phyloP scores from a whole-genome alignment of 192 early-diverging fungal genomes.

The Endogone sp. region DNA sequence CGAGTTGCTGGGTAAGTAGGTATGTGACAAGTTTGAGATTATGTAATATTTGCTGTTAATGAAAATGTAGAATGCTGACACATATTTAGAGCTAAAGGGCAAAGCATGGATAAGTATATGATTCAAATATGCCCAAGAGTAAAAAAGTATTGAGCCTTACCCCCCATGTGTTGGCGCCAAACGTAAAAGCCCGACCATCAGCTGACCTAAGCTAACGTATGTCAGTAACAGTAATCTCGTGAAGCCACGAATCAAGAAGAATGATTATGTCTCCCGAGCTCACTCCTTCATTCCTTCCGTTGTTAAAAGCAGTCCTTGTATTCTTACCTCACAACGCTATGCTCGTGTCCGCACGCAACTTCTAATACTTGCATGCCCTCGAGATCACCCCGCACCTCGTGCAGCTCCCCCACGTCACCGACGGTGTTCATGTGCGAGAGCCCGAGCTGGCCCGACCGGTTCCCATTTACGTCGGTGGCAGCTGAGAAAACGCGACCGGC shows the following conservation, averaged over 20 bases:
- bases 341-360: slow-evolving; percentile 32
- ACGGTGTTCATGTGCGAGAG: background rate
- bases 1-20: slow-evolving; percentile 20
- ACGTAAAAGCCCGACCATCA: slow-evolving; percentile 15
- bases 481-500: slow-evolving; percentile 34
- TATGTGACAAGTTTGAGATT: too few relatives aligned
- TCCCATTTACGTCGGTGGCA: slow-evolving; percentile 13
- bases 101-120: too few relatives aligned
- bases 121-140: too few relatives aligned
- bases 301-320: slow-evolving; percentile 21
- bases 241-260: too few relatives aligned
- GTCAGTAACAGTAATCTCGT: background rate
- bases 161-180: slow-evolving; percentile 14
- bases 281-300: background rate
- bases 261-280: background rate
- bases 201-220: background rate
- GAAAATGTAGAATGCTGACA: too few relatives aligned
- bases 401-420: background rate
- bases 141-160: background rate
- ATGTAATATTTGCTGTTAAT: too few relatives aligned
- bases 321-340: slow-evolving; percentile 30
- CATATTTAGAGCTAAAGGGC: too few relatives aligned
- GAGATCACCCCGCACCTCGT: background rate
- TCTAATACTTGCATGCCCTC: slow-evolving; percentile 20
- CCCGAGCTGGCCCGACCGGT: slow-evolving; percentile 13